A percentile compares a stretch with the other conserved stretches of the same genome.
Evolutionary conservation across 179 eudicot genomes (phyloP).

Genomic region (Corrigiola litoralis): DNA sequence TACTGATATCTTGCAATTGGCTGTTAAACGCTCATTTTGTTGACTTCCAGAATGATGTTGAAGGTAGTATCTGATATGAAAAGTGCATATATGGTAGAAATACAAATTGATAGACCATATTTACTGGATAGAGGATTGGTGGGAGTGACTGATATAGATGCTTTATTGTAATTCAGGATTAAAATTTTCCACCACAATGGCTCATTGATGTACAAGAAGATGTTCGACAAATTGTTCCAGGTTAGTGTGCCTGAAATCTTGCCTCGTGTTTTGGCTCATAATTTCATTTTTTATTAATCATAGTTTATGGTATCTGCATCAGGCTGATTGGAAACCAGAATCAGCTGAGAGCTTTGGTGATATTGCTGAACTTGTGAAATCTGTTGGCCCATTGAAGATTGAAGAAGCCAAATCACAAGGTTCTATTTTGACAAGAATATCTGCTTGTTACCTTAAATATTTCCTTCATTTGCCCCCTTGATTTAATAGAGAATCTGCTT

Average conservation of each 20-base stretch:
- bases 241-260: constrained; percentile 28
- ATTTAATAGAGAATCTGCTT: not conserved
- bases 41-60: not conserved
- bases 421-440: constrained; percentile 10
- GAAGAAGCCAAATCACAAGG: constrained; percentile 67
- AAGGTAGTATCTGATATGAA: not conserved
- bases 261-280: not conserved
- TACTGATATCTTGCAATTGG: not conserved
- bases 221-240: constrained; percentile 91
- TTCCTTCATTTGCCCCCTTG: constrained; percentile 5
- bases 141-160: constrained; percentile 4
- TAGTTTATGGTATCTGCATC: constrained; percentile 13
- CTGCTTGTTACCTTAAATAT: constrained; percentile 5
- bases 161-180: constrained; percentile 44
- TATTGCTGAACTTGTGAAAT: constrained; percentile 61
- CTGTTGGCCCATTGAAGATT: constrained; percentile 61
- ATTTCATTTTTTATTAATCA: not conserved
- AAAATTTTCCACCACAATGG: constrained; percentile 88
- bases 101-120: not conserved
- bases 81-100: not conserved
- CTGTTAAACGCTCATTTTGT: not conserved
- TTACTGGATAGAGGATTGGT: not conserved
- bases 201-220: constrained; percentile 69
- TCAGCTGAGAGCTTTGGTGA: constrained; percentile 75
- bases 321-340: constrained; percentile 99